Evolutionary conservation across 169 alveolate genomes (phyloP).

Genomic region (Ichthyophthirius multifiliis): DNA sequence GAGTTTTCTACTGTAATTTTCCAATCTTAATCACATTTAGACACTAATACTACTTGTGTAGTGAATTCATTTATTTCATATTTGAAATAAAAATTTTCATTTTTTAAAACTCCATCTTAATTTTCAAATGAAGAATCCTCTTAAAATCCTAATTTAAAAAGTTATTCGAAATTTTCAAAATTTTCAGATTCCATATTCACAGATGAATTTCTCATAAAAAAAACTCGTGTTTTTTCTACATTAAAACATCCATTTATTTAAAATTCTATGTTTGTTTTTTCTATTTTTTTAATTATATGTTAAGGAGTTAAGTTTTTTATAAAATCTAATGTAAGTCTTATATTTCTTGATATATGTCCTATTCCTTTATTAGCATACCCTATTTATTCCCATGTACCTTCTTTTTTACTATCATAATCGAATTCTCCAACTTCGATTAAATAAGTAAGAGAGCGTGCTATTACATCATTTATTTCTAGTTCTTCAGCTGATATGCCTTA

Average conservation of each 20-base stretch:
- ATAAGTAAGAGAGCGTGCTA: not conserved
- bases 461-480: not conserved
- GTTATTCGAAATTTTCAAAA: not conserved
- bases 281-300: not conserved
- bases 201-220: not conserved
- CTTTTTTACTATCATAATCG: not conserved
- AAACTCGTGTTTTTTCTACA: not conserved
- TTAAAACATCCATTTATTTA: not conserved
- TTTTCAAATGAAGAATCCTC: not conserved
- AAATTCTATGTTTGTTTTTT: not conserved
- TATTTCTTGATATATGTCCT: conserved; percentile 16
- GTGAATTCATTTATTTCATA: not conserved
- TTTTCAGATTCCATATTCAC: not conserved
- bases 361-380: not conserved
- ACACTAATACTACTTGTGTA: not conserved
- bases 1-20: not conserved
- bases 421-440: not conserved
- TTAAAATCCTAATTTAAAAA: not conserved
- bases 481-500: not conserved
- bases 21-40: not conserved
- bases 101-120: not conserved
- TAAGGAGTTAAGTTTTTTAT: not conserved
- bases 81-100: too few relatives aligned
- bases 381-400: not conserved
- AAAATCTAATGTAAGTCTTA: not conserved